Conservation (phyloP, 176 grass and related monocot genomes). For the Oryza nivara region DNA sequence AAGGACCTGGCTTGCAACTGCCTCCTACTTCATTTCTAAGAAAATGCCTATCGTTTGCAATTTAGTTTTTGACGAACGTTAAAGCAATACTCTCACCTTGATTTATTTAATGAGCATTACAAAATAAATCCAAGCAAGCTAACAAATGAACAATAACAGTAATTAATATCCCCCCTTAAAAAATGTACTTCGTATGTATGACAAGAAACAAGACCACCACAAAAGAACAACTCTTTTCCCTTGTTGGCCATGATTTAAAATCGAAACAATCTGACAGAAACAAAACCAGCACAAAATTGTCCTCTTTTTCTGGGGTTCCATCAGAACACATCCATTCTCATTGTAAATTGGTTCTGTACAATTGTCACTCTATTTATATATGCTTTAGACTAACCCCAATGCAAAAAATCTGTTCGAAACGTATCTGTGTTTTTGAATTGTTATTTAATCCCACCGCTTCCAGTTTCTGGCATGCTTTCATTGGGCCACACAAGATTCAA, state of each 20-base stretch:
- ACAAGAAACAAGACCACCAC: background rate
- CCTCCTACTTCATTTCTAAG: background rate
- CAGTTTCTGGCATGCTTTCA: background rate
- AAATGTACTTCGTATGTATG: background rate
- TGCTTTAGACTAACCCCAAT: slow-evolving; percentile 1
- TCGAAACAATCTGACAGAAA: slow-evolving; percentile 6
- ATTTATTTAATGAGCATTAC: background rate
- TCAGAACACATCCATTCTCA: background rate
- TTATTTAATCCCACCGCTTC: slow-evolving; percentile 21
- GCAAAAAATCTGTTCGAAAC: background rate
- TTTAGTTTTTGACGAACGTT: background rate
- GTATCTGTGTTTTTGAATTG: background rate
- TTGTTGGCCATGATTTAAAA: slow-evolving; percentile 21
- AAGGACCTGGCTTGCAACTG: background rate
- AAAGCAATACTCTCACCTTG: background rate
- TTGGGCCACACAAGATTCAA: background rate
- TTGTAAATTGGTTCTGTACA: background rate
- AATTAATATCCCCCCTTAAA: background rate
- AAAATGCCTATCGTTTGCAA: background rate
- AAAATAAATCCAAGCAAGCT: slow-evolving; percentile 20
- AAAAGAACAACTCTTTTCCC: slow-evolving; percentile 14
- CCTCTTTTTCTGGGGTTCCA: slow-evolving; percentile 3
- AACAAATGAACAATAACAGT: slow-evolving; percentile 1
- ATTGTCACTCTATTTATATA: slow-evolving; percentile 7
- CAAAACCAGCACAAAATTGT: background rate